A percentile compares a stretch with the other conserved stretches of the same genome.
phyloP scores from a whole-genome alignment of 345 rosid genomes.

The Litchi chinensis region DNA sequence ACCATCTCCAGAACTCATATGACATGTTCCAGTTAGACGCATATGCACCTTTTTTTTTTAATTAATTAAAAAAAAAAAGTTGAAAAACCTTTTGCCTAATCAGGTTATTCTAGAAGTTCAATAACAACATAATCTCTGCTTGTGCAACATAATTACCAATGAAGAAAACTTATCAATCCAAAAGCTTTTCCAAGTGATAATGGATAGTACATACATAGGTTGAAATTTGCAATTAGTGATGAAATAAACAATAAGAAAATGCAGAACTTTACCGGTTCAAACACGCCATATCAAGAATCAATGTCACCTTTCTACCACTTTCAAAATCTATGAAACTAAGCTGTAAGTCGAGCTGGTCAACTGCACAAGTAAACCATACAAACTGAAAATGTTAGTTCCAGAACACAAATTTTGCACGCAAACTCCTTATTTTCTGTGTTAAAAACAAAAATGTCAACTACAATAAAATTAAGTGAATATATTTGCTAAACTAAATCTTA shows the following conservation, averaged over 20 bases:
- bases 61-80: no score
- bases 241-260: constrained; percentile 3
- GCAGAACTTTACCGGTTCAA: constrained; percentile 59
- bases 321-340: constrained; percentile 54
- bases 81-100: neutral
- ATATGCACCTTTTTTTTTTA: neutral
- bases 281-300: constrained; percentile 63
- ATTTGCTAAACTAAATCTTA: neutral
- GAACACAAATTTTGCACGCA: neutral
- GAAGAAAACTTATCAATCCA: neutral
- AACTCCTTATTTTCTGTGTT: neutral
- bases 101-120: neutral
- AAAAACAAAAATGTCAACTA: neutral
- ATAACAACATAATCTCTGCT: neutral
- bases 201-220: neutral
- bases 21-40: neutral
- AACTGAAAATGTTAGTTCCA: constrained; percentile 9
- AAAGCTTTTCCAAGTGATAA: neutral
- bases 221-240: neutral
- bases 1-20: constrained; percentile 11
- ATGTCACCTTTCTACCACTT: constrained; percentile 49
- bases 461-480: neutral
- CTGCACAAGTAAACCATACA: constrained; percentile 44
- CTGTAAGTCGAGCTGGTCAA: constrained; percentile 66
- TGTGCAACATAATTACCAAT: neutral